Evolutionary conservation across 495 filamentous ascomycete genomes (phyloP).

Genomic region (Penicillium flavigenum): DNA sequence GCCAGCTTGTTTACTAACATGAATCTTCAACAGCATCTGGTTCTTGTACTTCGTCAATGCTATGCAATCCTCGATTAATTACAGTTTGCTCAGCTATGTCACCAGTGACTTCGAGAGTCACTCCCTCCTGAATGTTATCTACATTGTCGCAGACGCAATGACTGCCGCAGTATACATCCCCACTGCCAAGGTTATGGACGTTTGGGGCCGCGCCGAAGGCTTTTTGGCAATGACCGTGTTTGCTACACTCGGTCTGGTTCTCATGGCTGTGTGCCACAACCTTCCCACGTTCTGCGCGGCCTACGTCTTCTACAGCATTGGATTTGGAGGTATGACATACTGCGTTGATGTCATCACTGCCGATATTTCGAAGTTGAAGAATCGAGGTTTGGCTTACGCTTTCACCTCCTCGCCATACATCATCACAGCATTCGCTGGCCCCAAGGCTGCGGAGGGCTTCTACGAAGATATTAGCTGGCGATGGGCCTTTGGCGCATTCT

Average conservation of each 20-base stretch:
- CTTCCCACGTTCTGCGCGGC: slow-evolving; percentile 52
- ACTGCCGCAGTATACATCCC: slow-evolving; percentile 48
- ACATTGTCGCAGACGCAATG: slow-evolving; percentile 50
- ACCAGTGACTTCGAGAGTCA: slow-evolving; percentile 56
- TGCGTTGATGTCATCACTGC: slow-evolving; percentile 56
- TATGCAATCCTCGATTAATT: slow-evolving; percentile 36
- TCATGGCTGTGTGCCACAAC: slow-evolving; percentile 52
- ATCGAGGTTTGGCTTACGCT: slow-evolving; percentile 58
- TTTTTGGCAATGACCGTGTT: slow-evolving; percentile 48
- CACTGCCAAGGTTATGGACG: slow-evolving; percentile 66
- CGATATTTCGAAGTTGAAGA: slow-evolving; percentile 57
- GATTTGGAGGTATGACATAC: slow-evolving; percentile 56
- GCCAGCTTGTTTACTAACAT: slow-evolving; percentile 2
- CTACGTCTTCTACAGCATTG: slow-evolving; percentile 50
- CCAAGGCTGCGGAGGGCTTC: slow-evolving; percentile 34
- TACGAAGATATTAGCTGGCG: slow-evolving; percentile 53
- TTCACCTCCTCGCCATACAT: slow-evolving; percentile 53
- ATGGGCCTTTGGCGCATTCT: slow-evolving; percentile 59
- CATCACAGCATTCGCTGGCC: slow-evolving; percentile 41
- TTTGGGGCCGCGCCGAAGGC: slow-evolving; percentile 59
- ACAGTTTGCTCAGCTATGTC: slow-evolving; percentile 34
- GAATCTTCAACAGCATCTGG: slow-evolving; percentile 39
- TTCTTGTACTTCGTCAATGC: slow-evolving; percentile 49
- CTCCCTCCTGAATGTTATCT: slow-evolving; percentile 57
- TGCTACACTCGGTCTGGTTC: slow-evolving; percentile 42